phyloP scores from a whole-genome alignment of 768 basidiomycete species.

The Boletus pseudo-olivaceus region DNA sequence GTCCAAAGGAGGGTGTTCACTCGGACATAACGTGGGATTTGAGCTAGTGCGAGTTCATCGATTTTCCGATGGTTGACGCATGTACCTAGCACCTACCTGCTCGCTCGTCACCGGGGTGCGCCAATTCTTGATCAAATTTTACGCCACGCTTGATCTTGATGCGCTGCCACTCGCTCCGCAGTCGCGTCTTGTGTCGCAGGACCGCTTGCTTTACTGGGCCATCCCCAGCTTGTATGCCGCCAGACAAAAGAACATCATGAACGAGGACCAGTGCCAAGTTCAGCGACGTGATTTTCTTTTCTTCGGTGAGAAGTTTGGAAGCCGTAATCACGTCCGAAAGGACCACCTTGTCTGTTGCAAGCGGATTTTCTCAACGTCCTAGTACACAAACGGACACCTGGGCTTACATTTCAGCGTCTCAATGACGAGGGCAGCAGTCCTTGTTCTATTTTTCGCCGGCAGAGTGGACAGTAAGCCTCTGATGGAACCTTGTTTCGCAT shows the following conservation, averaged over 20 bases:
- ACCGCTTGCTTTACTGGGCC: slow-evolving; percentile 88
- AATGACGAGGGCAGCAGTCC: slow-evolving; percentile 83
- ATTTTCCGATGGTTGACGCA: neutral
- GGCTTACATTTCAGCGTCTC: slow-evolving; percentile 91
- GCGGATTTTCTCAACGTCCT: slow-evolving; percentile 5
- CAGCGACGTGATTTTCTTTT: slow-evolving; percentile 68
- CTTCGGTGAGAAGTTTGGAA: slow-evolving; percentile 67
- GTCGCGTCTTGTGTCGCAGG: slow-evolving; percentile 82
- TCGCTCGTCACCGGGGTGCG: slow-evolving; percentile 54
- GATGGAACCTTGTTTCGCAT: slow-evolving; percentile 88
- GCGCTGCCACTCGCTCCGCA: slow-evolving; percentile 82
- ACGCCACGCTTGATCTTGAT: slow-evolving; percentile 75
- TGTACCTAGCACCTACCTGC: slow-evolving; percentile 46
- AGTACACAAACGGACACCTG: neutral
- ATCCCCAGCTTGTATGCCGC: slow-evolving; percentile 87
- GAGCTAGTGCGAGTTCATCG: slow-evolving; percentile 37
- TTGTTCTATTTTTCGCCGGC: slow-evolving; percentile 69
- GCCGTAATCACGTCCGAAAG: slow-evolving; percentile 65
- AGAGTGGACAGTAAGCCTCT: slow-evolving; percentile 76
- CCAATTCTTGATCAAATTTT: slow-evolving; percentile 61
- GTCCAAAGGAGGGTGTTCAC: slow-evolving; percentile 75
- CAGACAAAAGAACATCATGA: slow-evolving; percentile 82
- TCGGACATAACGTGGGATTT: slow-evolving; percentile 81
- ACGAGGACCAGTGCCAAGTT: slow-evolving; percentile 83
- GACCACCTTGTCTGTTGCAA: slow-evolving; percentile 65